Percentiles rank a stretch among this genome's conserved stretches.
Evolutionary conservation across 2,329 filamentous ascomycete species (phyloP).

Genomic region (Ascochyta fabae): DNA sequence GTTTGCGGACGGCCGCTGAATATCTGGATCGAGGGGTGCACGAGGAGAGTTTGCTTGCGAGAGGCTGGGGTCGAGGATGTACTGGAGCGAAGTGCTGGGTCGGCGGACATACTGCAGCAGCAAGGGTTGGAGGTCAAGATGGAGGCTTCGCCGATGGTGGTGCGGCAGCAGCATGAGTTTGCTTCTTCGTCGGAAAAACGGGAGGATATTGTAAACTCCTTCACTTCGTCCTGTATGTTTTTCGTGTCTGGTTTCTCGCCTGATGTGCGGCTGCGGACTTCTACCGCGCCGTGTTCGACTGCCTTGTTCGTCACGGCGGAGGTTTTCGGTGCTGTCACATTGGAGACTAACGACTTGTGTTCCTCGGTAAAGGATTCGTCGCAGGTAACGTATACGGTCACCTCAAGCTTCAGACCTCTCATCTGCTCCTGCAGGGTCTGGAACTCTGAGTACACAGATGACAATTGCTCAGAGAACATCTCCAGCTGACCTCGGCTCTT

Average conservation of each 20-base stretch:
- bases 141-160: conserved; percentile 49
- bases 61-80: conserved; percentile 16
- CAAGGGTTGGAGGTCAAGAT: conserved; percentile 16
- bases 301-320: conserved; percentile 2
- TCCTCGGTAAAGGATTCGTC: conserved; percentile 56
- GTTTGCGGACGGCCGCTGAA: conserved; percentile 61
- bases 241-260: conserved; percentile 27
- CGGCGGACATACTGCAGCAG: conserved; percentile 21
- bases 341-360: conserved; percentile 41
- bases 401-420: conserved; percentile 54
- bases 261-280: conserved; percentile 22
- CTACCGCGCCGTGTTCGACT: conserved; percentile 24
- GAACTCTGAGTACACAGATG: conserved; percentile 53
- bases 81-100: background rate
- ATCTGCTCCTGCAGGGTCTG: conserved; percentile 46
- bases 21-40: conserved; percentile 47
- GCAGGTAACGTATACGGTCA: conserved; percentile 63
- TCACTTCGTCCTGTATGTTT: conserved; percentile 23
- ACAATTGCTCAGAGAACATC: conserved; percentile 62
- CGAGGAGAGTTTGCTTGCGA: conserved; percentile 21
- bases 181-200: conserved; percentile 21
- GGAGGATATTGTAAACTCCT: conserved; percentile 2
- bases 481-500: conserved; percentile 60
- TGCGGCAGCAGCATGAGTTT: conserved; percentile 59
- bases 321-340: conserved; percentile 28